phyloP scores from a whole-genome alignment of 768 basidiomycete genomes.

The Leccinum subtestaceum region DNA sequence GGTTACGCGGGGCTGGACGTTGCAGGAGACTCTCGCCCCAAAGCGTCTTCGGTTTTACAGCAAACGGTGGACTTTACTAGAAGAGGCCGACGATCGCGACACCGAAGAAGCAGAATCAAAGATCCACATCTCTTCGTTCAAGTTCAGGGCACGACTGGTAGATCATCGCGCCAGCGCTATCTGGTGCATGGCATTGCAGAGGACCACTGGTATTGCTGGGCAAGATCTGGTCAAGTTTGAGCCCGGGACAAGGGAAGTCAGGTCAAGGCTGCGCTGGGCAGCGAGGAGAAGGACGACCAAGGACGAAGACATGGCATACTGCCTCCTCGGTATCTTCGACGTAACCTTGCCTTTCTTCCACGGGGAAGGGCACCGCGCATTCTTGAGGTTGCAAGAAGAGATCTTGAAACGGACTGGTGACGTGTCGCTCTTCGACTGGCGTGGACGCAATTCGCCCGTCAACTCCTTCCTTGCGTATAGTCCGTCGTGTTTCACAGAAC shows the following conservation, averaged over 20 bases:
- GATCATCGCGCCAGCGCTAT: slow-evolving; percentile 16
- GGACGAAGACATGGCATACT: slow-evolving; percentile 31
- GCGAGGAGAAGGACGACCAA: slow-evolving; percentile 27
- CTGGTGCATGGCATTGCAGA: slow-evolving; percentile 14
- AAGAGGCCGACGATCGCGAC: slow-evolving; percentile 20
- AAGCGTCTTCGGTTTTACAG: slow-evolving; percentile 30
- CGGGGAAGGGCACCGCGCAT: slow-evolving; percentile 29
- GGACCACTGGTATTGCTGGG: slow-evolving; percentile 14
- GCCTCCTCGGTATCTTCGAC: slow-evolving; percentile 30
- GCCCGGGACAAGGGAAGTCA: slow-evolving; percentile 16
- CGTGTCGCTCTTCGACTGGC: slow-evolving; percentile 26
- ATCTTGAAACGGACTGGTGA: slow-evolving; percentile 28
- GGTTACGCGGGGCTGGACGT: slow-evolving; percentile 27
- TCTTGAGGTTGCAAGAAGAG: slow-evolving; percentile 28
- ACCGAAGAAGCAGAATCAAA: slow-evolving; percentile 8
- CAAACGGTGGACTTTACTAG: slow-evolving; percentile 24
- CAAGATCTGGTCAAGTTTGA: slow-evolving; percentile 13
- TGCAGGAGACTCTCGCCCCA: slow-evolving; percentile 28
- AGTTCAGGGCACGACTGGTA: slow-evolving; percentile 18
- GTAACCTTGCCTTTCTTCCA: slow-evolving; percentile 26
- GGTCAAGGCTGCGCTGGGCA: slow-evolving; percentile 26
- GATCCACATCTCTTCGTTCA: slow-evolving; percentile 16
- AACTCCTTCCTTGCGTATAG: slow-evolving; percentile 23
- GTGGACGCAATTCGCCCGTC: slow-evolving; percentile 16
- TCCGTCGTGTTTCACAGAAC: slow-evolving; percentile 16